These are phyloP conservation scores for Globisporangium okanoganense DNA, from an alignment of 352 stramenopile species.

Conservation along the genomic window DNA sequence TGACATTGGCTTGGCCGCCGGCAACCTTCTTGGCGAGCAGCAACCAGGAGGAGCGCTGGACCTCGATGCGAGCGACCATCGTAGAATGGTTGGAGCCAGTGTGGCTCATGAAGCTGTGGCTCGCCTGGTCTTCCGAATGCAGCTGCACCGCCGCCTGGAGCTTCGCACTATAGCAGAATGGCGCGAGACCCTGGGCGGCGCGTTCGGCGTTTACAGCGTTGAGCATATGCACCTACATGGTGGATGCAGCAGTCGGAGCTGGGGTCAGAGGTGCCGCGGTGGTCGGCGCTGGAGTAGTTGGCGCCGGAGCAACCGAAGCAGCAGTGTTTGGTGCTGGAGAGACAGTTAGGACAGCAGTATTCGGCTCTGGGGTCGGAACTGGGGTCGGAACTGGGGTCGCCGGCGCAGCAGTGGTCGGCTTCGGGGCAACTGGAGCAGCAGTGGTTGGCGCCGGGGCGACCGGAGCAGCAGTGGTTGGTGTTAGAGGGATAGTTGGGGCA, in stretches of 20 bases:
- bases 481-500: not conserved
- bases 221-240: not conserved
- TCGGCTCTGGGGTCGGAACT: too few species aligned
- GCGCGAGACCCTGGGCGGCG: not conserved
- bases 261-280: not conserved
- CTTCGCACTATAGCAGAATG: conserved; percentile 25
- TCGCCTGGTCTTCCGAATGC: conserved; percentile 28
- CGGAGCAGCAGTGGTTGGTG: not conserved
- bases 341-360: too few species aligned
- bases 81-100: conserved; percentile 20
- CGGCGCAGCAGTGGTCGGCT: too few species aligned
- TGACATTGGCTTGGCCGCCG: conserved; percentile 14
- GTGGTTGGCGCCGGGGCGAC: not conserved
- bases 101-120: conserved; percentile 28
- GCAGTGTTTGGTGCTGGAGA: too few species aligned
- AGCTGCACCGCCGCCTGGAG: conserved; percentile 22
- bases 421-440: not conserved
- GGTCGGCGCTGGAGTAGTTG: not conserved
- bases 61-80: conserved; percentile 18
- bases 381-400: too few species aligned
- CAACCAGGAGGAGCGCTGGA: conserved; percentile 21
- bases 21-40: conserved; percentile 19
- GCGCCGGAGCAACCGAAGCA: too few species aligned
- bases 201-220: conserved; percentile 17
- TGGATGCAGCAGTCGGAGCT: not conserved